Evolutionary conservation across 2,329 filamentous ascomycete genomes (phyloP).

Genomic region (Harringtonia lauricola): DNA sequence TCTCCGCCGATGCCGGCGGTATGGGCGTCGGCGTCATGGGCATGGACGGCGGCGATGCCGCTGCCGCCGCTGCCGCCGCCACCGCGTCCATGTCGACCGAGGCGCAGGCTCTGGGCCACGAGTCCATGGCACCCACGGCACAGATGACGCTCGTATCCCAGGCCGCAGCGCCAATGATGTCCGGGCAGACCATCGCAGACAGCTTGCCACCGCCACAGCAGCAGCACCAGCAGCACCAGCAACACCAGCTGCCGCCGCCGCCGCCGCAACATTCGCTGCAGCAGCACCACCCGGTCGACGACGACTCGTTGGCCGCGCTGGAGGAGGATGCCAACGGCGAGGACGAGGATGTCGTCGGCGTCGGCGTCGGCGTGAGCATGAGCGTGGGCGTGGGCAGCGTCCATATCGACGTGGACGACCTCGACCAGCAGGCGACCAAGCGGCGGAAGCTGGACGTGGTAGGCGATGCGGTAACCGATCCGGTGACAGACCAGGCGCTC

Average conservation of each 20-base stretch:
- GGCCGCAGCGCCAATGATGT: not conserved
- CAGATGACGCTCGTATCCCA: not conserved
- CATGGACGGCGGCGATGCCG: not conserved
- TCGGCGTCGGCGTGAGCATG: no score
- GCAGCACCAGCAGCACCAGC: not conserved
- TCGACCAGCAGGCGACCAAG: constrained; percentile 19
- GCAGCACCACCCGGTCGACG: not conserved
- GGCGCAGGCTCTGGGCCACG: not conserved
- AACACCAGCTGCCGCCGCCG: not conserved
- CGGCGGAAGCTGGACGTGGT: constrained; percentile 24
- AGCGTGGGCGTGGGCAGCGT: not conserved
- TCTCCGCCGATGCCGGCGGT: not conserved
- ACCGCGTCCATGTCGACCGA: not conserved
- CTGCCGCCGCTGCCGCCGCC: not conserved
- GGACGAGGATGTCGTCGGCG: not conserved
- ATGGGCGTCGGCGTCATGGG: not conserved
- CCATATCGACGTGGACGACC: not conserved
- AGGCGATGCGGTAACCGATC: not conserved
- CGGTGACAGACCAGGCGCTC: constrained; percentile 22
- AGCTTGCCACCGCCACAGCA: not conserved
- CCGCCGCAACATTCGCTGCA: not conserved
- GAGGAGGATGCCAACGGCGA: constrained; percentile 7
- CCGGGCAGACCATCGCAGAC: not conserved
- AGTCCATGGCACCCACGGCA: not conserved
- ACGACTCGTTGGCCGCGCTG: not conserved